A percentile compares a stretch with the other conserved stretches of the same genome.
Evolutionary conservation across 192 early-diverging fungal species (phyloP).

Genomic region (Jimgerdemannia flammicorona): DNA sequence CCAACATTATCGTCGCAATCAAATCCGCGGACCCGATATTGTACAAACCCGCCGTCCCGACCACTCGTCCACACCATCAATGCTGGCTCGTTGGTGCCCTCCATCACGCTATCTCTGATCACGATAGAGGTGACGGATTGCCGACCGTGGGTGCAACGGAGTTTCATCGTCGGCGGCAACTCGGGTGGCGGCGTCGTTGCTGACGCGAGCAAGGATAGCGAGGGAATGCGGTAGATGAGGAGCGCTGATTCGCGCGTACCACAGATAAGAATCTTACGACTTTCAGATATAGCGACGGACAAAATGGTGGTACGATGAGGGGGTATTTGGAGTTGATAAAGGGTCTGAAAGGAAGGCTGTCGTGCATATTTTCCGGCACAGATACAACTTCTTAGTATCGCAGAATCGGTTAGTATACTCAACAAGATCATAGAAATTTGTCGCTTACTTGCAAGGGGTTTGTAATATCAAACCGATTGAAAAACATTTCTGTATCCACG

Average conservation of each 20-base stretch:
- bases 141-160: slow-evolving; percentile 38
- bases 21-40: no score
- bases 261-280: slow-evolving; percentile 26
- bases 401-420: neutral
- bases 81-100: neutral
- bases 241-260: slow-evolving; percentile 40
- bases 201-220: neutral
- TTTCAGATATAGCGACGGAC: slow-evolving; percentile 16
- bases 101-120: neutral
- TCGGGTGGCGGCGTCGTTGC: neutral
- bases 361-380: neutral
- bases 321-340: slow-evolving; percentile 24
- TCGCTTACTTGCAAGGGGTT: slow-evolving; percentile 2
- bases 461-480: slow-evolving; percentile 28
- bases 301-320: slow-evolving; percentile 20
- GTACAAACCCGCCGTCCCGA: no score
- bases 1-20: no score
- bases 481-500: slow-evolving; percentile 25
- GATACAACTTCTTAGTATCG: no score
- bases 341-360: slow-evolving; percentile 17
- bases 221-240: slow-evolving; percentile 25
- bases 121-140: slow-evolving; percentile 46
- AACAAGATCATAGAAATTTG: neutral
- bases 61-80: neutral
- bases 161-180: slow-evolving; percentile 27